Percentiles rank a stretch among this genome's conserved stretches.
Evolutionary conservation across 805 yeast genomes (phyloP).

Genomic region (Hanseniaspora hatyaiensis): DNA sequence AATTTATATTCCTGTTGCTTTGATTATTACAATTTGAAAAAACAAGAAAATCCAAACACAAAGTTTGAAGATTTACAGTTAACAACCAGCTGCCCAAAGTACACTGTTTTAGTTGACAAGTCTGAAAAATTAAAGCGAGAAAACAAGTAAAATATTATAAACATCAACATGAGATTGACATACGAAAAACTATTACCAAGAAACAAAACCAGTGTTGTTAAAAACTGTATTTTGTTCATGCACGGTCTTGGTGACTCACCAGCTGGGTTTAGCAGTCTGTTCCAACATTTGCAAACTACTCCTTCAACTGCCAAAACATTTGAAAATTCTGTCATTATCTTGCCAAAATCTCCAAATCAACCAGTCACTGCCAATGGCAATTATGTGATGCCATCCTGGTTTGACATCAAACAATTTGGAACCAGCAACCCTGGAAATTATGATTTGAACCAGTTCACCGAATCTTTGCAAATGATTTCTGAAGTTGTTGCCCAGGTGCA

Average conservation of each 20-base stretch:
- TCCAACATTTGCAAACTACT: constrained; percentile 41
- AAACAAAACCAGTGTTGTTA: background rate
- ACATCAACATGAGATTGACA: constrained; percentile 9
- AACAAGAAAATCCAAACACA: background rate
- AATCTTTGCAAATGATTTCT: constrained; percentile 38
- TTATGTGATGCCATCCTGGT: constrained; percentile 70
- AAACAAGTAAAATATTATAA: no score
- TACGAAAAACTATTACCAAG: constrained; percentile 8
- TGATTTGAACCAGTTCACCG: constrained; percentile 39
- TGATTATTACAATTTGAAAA: constrained; percentile 39
- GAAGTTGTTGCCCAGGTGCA: constrained; percentile 42
- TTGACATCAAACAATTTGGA: constrained; percentile 54
- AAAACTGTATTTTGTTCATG: constrained; percentile 43
- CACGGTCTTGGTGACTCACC: constrained; percentile 94
- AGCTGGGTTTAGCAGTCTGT: constrained; percentile 75
- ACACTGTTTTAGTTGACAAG: constrained; percentile 5
- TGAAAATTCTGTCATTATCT: constrained; percentile 56
- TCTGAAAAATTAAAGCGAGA: constrained; percentile 7
- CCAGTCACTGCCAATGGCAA: constrained; percentile 65
- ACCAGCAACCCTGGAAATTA: constrained; percentile 20
- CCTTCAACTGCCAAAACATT: constrained; percentile 30
- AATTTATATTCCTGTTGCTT: constrained; percentile 65
- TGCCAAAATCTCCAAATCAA: constrained; percentile 76
- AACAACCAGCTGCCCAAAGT: constrained; percentile 14
- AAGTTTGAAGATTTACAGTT: constrained; percentile 1